Evolutionary conservation across 495 filamentous ascomycete species (phyloP).

Genomic region (Immersiella caudata): DNA sequence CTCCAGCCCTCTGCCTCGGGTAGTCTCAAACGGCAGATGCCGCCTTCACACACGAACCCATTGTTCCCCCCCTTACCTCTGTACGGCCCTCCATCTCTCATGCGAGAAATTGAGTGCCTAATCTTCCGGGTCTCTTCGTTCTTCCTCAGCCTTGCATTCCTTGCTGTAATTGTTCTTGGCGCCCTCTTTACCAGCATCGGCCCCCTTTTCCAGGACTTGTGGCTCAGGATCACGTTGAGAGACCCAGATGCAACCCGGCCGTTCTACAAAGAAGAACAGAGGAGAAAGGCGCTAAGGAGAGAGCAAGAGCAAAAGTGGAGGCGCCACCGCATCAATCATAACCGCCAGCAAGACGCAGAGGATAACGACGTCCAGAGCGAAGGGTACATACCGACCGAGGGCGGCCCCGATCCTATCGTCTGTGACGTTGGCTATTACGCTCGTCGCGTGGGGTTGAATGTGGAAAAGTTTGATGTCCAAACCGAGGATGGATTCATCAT

Average conservation of each 20-base stretch:
- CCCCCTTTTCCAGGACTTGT: conserved; percentile 47
- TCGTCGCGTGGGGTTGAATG: conserved; percentile 81
- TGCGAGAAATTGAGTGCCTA: conserved; percentile 65
- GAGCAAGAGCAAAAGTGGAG: conserved; percentile 65
- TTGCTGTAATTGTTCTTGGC: conserved; percentile 74
- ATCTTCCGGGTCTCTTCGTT: conserved; percentile 67
- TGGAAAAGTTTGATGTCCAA: conserved; percentile 81
- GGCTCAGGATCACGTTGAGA: conserved; percentile 53
- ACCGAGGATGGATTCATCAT: conserved; percentile 96
- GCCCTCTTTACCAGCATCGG: conserved; percentile 66
- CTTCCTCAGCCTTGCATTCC: conserved; percentile 74
- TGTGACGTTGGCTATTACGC: conserved; percentile 89
- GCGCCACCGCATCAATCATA: conserved; percentile 38
- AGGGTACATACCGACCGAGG: conserved; percentile 72
- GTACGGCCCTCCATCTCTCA: conserved; percentile 72
- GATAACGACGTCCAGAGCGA: conserved; percentile 46
- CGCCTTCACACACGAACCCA: conserved; percentile 72
- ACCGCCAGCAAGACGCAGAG: conserved; percentile 30
- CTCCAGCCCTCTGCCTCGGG: conserved; percentile 34
- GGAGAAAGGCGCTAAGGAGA: conserved; percentile 54
- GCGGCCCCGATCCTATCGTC: conserved; percentile 74
- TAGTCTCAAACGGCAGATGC: conserved; percentile 49
- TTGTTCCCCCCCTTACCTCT: conserved; percentile 86
- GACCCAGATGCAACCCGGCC: conserved; percentile 62
- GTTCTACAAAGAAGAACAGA: conserved; percentile 69